A percentile compares a stretch with the other conserved stretches of the same genome.
Evolutionary conservation across 2,329 filamentous ascomycete genomes (phyloP).

Genomic region (Alternaria solani): DNA sequence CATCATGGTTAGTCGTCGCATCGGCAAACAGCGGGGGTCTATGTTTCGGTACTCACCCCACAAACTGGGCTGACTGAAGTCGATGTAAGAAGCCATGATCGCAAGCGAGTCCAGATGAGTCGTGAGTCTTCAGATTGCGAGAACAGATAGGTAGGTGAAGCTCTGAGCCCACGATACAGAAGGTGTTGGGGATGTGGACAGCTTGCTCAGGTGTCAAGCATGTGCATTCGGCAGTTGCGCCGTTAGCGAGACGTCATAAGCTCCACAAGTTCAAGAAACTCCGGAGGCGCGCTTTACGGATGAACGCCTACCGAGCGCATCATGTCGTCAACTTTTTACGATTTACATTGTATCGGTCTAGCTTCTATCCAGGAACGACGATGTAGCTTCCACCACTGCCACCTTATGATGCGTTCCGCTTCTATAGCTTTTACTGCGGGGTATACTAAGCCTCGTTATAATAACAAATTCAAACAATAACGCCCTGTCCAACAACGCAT

Average conservation of each 20-base stretch:
- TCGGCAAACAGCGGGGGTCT: slow-evolving; percentile 1
- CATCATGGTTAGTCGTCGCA: slow-evolving; percentile 8
- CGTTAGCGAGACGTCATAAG: slow-evolving; percentile 44
- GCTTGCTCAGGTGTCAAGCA: slow-evolving; percentile 31
- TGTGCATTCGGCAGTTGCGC: slow-evolving; percentile 27
- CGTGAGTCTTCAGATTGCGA: not conserved
- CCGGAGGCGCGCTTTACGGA: slow-evolving; percentile 1
- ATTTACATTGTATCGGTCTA: not conserved
- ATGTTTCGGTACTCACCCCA: slow-evolving; percentile 52
- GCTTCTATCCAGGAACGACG: not conserved
- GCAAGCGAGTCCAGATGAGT: not conserved
- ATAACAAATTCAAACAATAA: not conserved
- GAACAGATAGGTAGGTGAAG: not conserved
- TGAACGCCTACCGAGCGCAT: not conserved
- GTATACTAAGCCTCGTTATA: slow-evolving; percentile 8
- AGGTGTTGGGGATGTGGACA: slow-evolving; percentile 32
- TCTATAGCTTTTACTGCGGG: slow-evolving; percentile 4
- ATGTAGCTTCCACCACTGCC: not conserved
- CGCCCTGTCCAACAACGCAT: not conserved
- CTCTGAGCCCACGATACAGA: slow-evolving; percentile 8
- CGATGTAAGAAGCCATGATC: slow-evolving; percentile 45
- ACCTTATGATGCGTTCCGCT: not conserved
- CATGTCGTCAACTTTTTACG: not conserved
- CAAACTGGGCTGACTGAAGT: slow-evolving; percentile 57
- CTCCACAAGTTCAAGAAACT: slow-evolving; percentile 11